Evolutionary conservation across 2,329 filamentous ascomycete genomes (phyloP).

Genomic region (Fusarium haematococcum): DNA sequence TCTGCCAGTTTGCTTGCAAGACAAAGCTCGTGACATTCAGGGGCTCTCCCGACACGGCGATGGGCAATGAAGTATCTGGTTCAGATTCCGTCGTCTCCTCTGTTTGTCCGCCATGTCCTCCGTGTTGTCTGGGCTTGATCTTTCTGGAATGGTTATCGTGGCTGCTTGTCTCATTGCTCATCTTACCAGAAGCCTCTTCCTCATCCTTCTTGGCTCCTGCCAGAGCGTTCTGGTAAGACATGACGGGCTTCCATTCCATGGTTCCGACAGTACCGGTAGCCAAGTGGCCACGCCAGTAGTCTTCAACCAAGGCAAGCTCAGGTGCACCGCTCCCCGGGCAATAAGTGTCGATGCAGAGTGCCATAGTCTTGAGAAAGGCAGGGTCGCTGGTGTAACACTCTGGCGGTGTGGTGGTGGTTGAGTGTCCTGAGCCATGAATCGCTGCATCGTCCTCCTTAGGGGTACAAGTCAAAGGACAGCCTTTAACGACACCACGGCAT

Average conservation of each 20-base stretch:
- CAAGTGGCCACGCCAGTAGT: slow-evolving; percentile 48
- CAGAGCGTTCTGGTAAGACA: slow-evolving; percentile 47
- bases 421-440: slow-evolving; percentile 44
- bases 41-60: slow-evolving; percentile 37
- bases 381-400: slow-evolving; percentile 46
- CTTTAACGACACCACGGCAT: slow-evolving; percentile 47
- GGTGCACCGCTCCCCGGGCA: slow-evolving; percentile 42
- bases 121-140: slow-evolving; percentile 31
- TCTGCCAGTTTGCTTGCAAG: slow-evolving; percentile 44
- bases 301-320: slow-evolving; percentile 25
- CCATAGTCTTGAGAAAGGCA: slow-evolving; percentile 49
- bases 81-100: slow-evolving; percentile 8
- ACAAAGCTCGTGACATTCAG: slow-evolving; percentile 51
- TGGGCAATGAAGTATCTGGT: slow-evolving; percentile 36
- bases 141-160: background rate
- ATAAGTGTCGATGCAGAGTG: slow-evolving; percentile 50
- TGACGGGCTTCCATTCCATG: slow-evolving; percentile 36
- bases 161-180: background rate
- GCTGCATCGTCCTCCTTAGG: slow-evolving; percentile 24
- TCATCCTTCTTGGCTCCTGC: slow-evolving; percentile 39
- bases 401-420: slow-evolving; percentile 35
- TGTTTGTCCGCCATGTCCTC: background rate
- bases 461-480: slow-evolving; percentile 47
- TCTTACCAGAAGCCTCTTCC: slow-evolving; percentile 3
- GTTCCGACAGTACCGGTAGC: slow-evolving; percentile 44